A percentile compares a stretch with the other conserved stretches of the same genome.
These are phyloP conservation scores for Berberis thunbergii DNA, from an alignment of 164 flowering plant species.

Conservation along the genomic window DNA sequence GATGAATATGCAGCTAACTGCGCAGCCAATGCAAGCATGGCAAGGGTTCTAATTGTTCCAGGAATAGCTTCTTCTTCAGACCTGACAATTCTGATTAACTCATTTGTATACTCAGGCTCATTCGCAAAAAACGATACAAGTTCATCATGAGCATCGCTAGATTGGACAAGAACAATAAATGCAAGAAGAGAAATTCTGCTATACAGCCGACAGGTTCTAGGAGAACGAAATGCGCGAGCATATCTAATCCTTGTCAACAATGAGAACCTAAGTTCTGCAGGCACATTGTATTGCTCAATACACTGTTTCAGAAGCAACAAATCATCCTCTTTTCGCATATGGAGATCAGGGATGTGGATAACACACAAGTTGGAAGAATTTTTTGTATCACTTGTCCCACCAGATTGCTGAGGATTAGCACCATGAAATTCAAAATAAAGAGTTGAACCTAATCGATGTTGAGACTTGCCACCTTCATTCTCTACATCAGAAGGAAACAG, in stretches of 20 bases:
- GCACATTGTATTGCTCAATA: constrained; percentile 58
- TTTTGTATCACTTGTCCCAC: constrained; percentile 24
- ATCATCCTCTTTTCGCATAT: constrained; percentile 74
- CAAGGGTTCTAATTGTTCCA: constrained; percentile 71
- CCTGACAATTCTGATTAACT: constrained; percentile 81
- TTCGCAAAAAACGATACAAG: constrained; percentile 87
- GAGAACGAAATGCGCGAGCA: constrained; percentile 79
- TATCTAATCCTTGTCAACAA: constrained; percentile 88
- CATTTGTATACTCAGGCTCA: constrained; percentile 97
- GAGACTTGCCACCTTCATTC: constrained; percentile 50
- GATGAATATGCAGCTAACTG: constrained; percentile 92
- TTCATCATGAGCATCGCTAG: constrained; percentile 90
- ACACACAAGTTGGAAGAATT: constrained; percentile 38
- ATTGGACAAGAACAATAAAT: constrained; percentile 92
- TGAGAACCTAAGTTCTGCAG: constrained; percentile 73
- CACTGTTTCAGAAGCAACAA: constrained; percentile 58
- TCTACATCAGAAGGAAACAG: constrained; percentile 64
- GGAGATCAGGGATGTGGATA: constrained; percentile 76
- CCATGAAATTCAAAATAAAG: constrained; percentile 83
- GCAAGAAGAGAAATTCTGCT: constrained; percentile 92
- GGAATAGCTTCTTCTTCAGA: constrained; percentile 74
- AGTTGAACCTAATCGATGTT: constrained; percentile 69
- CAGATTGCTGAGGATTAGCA: constrained; percentile 22
- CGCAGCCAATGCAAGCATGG: constrained; percentile 89
- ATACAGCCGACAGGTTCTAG: constrained; percentile 69